phyloP scores from a whole-genome alignment of 2,329 filamentous ascomycete species.

The Pochonia chlamydosporia region DNA sequence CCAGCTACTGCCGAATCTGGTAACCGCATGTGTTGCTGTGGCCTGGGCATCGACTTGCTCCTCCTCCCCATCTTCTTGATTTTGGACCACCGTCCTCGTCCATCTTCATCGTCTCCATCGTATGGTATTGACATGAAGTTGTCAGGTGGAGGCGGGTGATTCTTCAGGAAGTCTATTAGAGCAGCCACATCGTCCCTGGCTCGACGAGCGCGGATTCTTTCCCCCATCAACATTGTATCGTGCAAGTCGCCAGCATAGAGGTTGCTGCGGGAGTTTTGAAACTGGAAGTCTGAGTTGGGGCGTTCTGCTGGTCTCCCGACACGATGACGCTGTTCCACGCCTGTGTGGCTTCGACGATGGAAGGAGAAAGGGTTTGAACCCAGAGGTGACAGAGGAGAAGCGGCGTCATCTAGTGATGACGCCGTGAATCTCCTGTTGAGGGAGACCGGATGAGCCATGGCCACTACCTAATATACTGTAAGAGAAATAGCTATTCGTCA shows the following conservation, averaged over 20 bases:
- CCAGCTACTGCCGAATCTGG: constrained; percentile 52
- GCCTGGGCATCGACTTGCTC: constrained; percentile 27
- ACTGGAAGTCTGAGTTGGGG: neutral
- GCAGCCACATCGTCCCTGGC: constrained; percentile 24
- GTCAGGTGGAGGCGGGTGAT: constrained; percentile 39
- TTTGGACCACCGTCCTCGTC: constrained; percentile 33
- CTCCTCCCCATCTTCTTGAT: constrained; percentile 34
- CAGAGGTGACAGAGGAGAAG: constrained; percentile 2
- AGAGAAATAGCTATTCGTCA: neutral
- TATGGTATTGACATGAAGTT: constrained; percentile 45
- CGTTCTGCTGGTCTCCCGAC: neutral
- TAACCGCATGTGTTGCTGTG: constrained; percentile 30
- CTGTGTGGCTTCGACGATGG: constrained; percentile 8
- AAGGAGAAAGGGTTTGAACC: constrained; percentile 3
- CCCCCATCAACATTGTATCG: constrained; percentile 1
- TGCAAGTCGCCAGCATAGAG: constrained; percentile 5
- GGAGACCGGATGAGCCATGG: constrained; percentile 1
- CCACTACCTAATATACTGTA: neutral
- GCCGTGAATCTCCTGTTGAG: neutral
- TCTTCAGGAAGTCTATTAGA: constrained; percentile 44
- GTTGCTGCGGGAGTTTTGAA: neutral
- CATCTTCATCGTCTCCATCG: constrained; percentile 20
- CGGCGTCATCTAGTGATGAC: constrained; percentile 4
- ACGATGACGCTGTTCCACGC: neutral
- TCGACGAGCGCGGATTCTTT: constrained; percentile 12